Conservation (phyloP, 164 flowering plant genomes). For the Berberis thunbergii region DNA sequence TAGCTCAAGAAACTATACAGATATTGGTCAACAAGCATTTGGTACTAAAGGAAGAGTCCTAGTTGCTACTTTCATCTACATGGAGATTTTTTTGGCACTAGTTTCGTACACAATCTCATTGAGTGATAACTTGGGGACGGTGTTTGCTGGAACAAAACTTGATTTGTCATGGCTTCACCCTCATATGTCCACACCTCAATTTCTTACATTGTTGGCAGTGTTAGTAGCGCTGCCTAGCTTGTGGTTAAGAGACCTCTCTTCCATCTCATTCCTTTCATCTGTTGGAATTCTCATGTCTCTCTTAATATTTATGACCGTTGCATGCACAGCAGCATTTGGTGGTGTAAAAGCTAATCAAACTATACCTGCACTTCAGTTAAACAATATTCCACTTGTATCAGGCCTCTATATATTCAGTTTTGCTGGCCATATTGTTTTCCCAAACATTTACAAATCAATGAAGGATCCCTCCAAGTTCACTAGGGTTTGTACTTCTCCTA, state of each 20-base stretch:
- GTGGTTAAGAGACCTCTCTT: slow-evolving; percentile 70
- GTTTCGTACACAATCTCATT: slow-evolving; percentile 76
- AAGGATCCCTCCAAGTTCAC: slow-evolving; percentile 76
- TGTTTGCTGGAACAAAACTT: slow-evolving; percentile 30
- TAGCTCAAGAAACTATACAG: slow-evolving; percentile 46
- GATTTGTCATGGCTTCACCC: slow-evolving; percentile 17
- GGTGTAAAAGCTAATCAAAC: slow-evolving; percentile 30
- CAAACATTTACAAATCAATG: slow-evolving; percentile 62
- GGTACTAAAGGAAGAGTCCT: slow-evolving; percentile 51
- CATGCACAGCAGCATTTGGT: slow-evolving; percentile 42
- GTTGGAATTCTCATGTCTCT: slow-evolving; percentile 68
- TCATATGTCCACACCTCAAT: slow-evolving; percentile 36
- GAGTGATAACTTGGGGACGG: slow-evolving; percentile 55
- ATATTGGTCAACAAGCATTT: slow-evolving; percentile 64
- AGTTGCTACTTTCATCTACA: slow-evolving; percentile 43
- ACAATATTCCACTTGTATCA: slow-evolving; percentile 60
- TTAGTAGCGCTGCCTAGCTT: slow-evolving; percentile 67
- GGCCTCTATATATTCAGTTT: slow-evolving; percentile 66
- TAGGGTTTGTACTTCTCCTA: slow-evolving; percentile 31
- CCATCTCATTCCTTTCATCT: slow-evolving; percentile 63
- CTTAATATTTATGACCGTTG: slow-evolving; percentile 45
- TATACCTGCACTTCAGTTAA: slow-evolving; percentile 42
- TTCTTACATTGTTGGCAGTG: slow-evolving; percentile 46
- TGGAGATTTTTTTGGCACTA: slow-evolving; percentile 74
- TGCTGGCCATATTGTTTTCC: slow-evolving; percentile 77